Conservation (phyloP, 768 basidiomycete species). For the Leccinum pellstonianum region DNA sequence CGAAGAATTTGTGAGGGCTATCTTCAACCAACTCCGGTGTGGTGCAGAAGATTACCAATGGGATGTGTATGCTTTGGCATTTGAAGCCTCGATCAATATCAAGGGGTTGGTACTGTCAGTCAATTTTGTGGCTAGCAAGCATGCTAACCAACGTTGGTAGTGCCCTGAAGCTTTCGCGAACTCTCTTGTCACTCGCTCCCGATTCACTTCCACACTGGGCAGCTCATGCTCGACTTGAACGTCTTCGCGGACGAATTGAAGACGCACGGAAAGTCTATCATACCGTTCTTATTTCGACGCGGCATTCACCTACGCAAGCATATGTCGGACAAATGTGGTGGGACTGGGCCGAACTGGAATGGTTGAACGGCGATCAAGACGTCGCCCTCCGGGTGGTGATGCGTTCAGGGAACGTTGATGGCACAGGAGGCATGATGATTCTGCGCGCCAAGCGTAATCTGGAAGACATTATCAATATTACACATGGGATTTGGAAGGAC, state of each 20-base stretch:
- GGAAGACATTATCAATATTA: slow-evolving; percentile 46
- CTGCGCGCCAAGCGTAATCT: slow-evolving; percentile 64
- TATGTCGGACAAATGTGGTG: slow-evolving; percentile 61
- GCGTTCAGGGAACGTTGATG: slow-evolving; percentile 52
- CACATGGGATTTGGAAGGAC: slow-evolving; percentile 48
- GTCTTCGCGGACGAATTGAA: slow-evolving; percentile 56
- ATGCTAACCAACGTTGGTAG: slow-evolving; percentile 37
- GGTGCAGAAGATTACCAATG: slow-evolving; percentile 55
- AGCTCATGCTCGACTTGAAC: slow-evolving; percentile 75
- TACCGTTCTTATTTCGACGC: slow-evolving; percentile 54
- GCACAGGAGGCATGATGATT: slow-evolving; percentile 50
- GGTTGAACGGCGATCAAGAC: slow-evolving; percentile 54
- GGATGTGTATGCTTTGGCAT: slow-evolving; percentile 64
- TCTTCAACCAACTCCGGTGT: slow-evolving; percentile 58
- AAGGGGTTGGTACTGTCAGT: slow-evolving; percentile 48
- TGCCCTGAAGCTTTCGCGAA: slow-evolving; percentile 67
- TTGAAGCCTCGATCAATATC: slow-evolving; percentile 57
- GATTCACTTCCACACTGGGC: slow-evolving; percentile 67
- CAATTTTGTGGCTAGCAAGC: not conserved
- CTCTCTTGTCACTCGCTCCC: slow-evolving; percentile 52
- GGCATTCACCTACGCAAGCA: slow-evolving; percentile 33
- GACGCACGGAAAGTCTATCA: slow-evolving; percentile 80
- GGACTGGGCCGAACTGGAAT: slow-evolving; percentile 86
- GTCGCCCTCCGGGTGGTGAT: slow-evolving; percentile 54
- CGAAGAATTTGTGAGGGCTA: slow-evolving; percentile 46